Base-by-base conservation (phyloP, 1,139 yeast species). In the Scheffersomyces illinoinensis region DNA sequence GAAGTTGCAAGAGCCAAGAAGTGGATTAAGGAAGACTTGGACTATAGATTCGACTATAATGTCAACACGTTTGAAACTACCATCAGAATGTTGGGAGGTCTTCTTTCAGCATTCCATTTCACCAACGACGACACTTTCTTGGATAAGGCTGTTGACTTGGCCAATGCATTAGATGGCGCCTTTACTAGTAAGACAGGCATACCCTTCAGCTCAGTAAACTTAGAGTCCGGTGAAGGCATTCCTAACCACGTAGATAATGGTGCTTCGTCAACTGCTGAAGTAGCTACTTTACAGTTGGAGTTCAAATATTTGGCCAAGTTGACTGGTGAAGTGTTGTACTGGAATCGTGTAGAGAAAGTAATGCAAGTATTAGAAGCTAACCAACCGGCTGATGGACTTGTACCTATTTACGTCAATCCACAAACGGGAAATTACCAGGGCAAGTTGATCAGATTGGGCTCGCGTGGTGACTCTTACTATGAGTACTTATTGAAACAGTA, bases 31-130 rank as follows among this genome's bases (percentile, higher is more conserved):
- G 77, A 86, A 55, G 86, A 82, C 53, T 74, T 81, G 64, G 78
- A 76, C 63, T 81, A 81, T 63, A 67, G 68, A 39, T 85, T 91
- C 67, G 91, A 92, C 70, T 85, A 87, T 66, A 84, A 85, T 49
- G 97, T 93, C 54, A 92, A 89, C 70, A 89, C 92, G 4, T 93
- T 93, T 73, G 98, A 93, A 71, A 92, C 98, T 14, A 92, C 98
- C 5, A 93, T 92, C 64, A 82, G 98, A 68, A 92, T 93, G 96
- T 78, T 93, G 54, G 98, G 98, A 52, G 98, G 98, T 0, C 79
- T 93, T 23, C 77, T 93, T 57, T 89, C 97, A 1, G 97, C 97
- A 0, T 87, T 86, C 71, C 88, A 91, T 66, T 76, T 93, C 50
- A 83, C 95, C 1, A 77, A 82, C 3, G 95, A 90, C 64, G 88